Evolutionary conservation across 306 rosid genomes (phyloP).

Genomic region (Cotoneaster glaucophyllus): DNA sequence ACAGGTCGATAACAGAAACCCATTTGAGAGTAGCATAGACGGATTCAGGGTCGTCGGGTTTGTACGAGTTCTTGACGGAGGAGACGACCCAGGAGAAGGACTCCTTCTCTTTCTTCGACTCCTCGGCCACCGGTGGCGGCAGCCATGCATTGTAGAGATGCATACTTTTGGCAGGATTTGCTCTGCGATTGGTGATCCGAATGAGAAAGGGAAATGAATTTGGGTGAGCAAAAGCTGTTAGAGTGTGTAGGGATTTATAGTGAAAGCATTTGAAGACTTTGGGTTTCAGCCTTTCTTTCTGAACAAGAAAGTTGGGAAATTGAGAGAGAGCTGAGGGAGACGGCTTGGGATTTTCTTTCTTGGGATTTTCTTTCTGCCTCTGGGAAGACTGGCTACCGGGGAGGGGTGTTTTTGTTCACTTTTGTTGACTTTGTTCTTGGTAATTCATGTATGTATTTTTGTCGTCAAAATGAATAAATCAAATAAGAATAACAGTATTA

Average conservation of each 20-base stretch:
- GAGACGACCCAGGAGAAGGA: conserved; percentile 66
- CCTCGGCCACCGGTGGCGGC: conserved; percentile 84
- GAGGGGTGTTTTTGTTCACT: background rate
- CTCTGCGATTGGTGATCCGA: background rate
- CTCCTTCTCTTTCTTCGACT: conserved; percentile 55
- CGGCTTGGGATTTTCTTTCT: conserved; percentile 3
- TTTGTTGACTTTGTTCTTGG: background rate
- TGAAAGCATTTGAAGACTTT: background rate
- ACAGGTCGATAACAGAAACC: conserved; percentile 94
- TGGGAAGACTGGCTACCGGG: conserved; percentile 17
- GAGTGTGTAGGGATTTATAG: background rate
- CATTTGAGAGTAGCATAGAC: conserved; percentile 79
- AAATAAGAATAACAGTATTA: too few relatives aligned
- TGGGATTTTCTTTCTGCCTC: conserved; percentile 2
- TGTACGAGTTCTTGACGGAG: conserved; percentile 45
- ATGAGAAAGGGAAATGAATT: background rate
- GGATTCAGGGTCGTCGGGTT: conserved; percentile 72
- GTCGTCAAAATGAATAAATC: too few relatives aligned
- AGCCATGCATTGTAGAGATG: conserved; percentile 99
- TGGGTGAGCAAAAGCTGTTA: background rate
- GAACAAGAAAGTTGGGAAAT: conserved; percentile 17
- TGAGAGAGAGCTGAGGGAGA: background rate
- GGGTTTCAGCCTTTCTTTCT: conserved; percentile 21
- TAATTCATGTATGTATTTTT: too few relatives aligned
- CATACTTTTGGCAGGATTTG: conserved; percentile 34